phyloP scores from a whole-genome alignment of 2,329 filamentous ascomycete species.

The Sphaerostilbella broomeana region DNA sequence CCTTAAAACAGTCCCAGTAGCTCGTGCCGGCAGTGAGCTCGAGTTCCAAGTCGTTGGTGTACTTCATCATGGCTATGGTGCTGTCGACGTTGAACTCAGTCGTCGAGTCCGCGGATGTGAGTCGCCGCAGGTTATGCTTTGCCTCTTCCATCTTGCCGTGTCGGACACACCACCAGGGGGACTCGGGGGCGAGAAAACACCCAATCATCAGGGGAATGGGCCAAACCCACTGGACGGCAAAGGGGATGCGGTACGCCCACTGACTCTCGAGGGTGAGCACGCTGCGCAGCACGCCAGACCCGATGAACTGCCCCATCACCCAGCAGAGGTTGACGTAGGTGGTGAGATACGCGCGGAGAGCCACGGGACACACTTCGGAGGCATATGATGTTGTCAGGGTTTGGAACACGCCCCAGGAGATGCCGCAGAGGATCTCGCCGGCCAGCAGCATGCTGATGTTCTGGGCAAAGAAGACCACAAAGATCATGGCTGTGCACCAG shows the following conservation, averaged over 20 bases:
- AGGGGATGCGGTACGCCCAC: conserved; percentile 41
- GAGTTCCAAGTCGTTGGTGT: conserved; percentile 44
- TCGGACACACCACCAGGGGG: conserved; percentile 34
- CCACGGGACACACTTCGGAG: conserved; percentile 33
- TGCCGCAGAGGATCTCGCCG: conserved; percentile 39
- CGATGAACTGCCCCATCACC: conserved; percentile 40
- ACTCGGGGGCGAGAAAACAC: conserved; percentile 24
- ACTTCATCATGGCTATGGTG: conserved; percentile 43
- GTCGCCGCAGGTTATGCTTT: too few species aligned
- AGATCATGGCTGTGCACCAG: conserved; percentile 35
- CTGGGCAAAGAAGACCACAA: conserved; percentile 40
- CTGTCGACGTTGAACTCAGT: conserved; percentile 36
- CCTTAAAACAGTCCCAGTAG: conserved; percentile 43
- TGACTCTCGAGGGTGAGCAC: conserved; percentile 27
- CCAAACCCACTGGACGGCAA: conserved; percentile 10
- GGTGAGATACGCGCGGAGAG: conserved; percentile 38
- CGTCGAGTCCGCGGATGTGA: too few species aligned
- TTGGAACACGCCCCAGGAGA: conserved; percentile 40
- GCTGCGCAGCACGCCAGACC: conserved; percentile 25
- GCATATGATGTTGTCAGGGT: conserved; percentile 42
- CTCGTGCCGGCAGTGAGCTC: conserved; percentile 32
- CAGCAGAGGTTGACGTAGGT: conserved; percentile 42
- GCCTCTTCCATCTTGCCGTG: conserved; percentile 22
- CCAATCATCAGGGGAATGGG: conserved; percentile 21
- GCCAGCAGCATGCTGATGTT: conserved; percentile 32